Percentiles rank a stretch among this genome's conserved stretches.
Conservation (phyloP, 805 yeast species). For the Candida saitoana region DNA sequence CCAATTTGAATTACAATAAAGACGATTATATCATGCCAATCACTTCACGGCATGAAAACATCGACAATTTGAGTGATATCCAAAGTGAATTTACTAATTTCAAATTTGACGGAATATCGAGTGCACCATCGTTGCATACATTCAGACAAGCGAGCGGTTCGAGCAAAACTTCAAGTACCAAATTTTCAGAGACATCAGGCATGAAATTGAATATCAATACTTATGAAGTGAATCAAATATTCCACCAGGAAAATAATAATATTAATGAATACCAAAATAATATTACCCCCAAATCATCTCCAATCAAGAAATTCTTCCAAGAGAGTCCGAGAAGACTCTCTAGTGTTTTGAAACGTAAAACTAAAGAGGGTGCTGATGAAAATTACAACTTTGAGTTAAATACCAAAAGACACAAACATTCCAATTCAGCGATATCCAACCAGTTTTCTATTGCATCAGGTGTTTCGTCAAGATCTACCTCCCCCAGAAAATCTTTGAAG, state of each 20-base stretch:
- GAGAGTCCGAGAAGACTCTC: constrained; percentile 28
- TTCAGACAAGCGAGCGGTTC: constrained; percentile 21
- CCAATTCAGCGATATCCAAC: constrained; percentile 24
- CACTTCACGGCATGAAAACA: constrained; percentile 14
- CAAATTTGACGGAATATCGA: constrained; percentile 24
- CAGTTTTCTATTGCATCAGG: constrained; percentile 24
- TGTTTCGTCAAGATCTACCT: constrained; percentile 26
- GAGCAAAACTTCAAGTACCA: not conserved
- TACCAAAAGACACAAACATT: constrained; percentile 19
- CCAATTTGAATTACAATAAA: not conserved
- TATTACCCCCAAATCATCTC: constrained; percentile 20
- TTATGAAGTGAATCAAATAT: constrained; percentile 4
- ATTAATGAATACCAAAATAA: constrained; percentile 5
- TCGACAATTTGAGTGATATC: constrained; percentile 27
- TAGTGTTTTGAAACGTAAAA: constrained; percentile 17
- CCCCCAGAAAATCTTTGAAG: constrained; percentile 29
- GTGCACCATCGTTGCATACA: constrained; percentile 42
- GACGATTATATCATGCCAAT: not conserved
- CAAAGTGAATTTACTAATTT: constrained; percentile 6
- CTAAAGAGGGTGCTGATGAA: constrained; percentile 5
- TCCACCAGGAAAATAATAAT: constrained; percentile 3
- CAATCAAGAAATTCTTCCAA: constrained; percentile 28
- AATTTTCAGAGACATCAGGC: not conserved
- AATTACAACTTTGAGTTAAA: not conserved
- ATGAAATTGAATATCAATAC: not conserved